Evolutionary conservation across 2,329 filamentous ascomycete genomes (phyloP), one percentile per base, ranked within the genome.

Genomic region (Monascus ruber): DNA sequence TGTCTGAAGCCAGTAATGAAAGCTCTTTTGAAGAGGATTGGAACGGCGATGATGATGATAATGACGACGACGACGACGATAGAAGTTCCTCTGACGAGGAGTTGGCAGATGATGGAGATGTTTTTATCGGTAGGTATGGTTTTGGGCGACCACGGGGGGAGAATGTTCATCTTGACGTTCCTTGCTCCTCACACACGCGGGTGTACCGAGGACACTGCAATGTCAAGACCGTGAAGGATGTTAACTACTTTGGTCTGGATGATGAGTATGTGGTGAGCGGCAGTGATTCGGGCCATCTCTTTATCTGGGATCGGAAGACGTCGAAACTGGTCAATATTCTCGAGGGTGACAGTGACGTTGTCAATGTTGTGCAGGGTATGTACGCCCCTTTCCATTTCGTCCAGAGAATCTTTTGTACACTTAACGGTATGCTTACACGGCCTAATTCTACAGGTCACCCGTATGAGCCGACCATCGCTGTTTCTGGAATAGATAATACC

Each of bases 261-360:
- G 79, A 83, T 48, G 77, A 82, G 51, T 83, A 81, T 45, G 76
- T 83, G 7, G 77, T 82, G 7, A 78, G 73, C 41, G 79, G 79
- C 5, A 78, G 74, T 42, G 79, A 83, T 49, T 76, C 73, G 37
- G 79, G 79, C 1, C 73, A 82, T 52, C 53, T 83, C 24, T 83
- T 83, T 56, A 80, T 83, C 38, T 82, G 78, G 79, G 77, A 83
- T 48, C 70, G 72, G 40, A 76, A 78, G 49, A 77, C 75, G 4
- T 63, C 67, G 11, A 64, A 76, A 40, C 59, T 83, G 36, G 65
- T 81, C 36, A 81, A 81, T 50, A 77, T 83, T 10, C 64, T 82
- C 5, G 72, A 79, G 53, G 79, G 75, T 1, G 79, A 83, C 52
- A 74, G 74, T 24, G 79, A 83, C 45, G 75, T 81, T n/a, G 79